Percentiles rank a stretch among this genome's conserved stretches.
Conservation (phyloP, 2,329 filamentous ascomycete species). For the Phaeophleospora eucalypticola region DNA sequence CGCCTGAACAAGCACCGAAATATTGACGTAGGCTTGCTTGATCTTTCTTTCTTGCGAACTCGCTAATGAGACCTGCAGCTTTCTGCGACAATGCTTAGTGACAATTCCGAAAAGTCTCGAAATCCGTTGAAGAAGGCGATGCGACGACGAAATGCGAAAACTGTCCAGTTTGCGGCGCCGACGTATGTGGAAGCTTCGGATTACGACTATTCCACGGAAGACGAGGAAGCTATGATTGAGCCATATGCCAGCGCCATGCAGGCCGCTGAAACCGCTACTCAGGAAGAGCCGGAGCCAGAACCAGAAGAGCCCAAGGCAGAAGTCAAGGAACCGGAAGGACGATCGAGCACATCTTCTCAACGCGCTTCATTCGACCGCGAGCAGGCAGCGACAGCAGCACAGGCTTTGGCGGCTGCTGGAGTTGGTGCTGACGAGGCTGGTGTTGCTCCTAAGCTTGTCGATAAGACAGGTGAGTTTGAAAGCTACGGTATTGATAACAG, state of each 20-base stretch:
- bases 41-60: conserved; percentile 3
- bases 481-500: conserved; percentile 12
- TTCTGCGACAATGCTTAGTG: conserved; percentile 66
- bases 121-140: conserved; percentile 81
- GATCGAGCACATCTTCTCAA: conserved; percentile 24
- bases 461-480: conserved; percentile 28
- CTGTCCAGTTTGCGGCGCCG: conserved; percentile 76
- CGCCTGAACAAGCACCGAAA: conserved; percentile 97
- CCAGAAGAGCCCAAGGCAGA: conserved; percentile 22
- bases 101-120: conserved; percentile 73
- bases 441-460: conserved; percentile 31
- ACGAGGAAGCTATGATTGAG: conserved; percentile 41
- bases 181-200: conserved; percentile 88
- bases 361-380: conserved; percentile 31
- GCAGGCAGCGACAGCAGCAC: conserved; percentile 27
- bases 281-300: conserved; percentile 20
- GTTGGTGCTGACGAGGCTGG: conserved; percentile 26
- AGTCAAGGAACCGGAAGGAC: conserved; percentile 15
- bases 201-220: conserved; percentile 77
- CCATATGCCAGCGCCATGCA: conserved; percentile 21
- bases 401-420: conserved; percentile 21
- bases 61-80: conserved; percentile 45
- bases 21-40: conserved; percentile 68
- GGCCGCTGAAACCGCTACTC: conserved; percentile 15
- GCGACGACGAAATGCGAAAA: conserved; percentile 76